phyloP scores from a whole-genome alignment of 306 rosid species.

The Lagenaria siceraria region DNA sequence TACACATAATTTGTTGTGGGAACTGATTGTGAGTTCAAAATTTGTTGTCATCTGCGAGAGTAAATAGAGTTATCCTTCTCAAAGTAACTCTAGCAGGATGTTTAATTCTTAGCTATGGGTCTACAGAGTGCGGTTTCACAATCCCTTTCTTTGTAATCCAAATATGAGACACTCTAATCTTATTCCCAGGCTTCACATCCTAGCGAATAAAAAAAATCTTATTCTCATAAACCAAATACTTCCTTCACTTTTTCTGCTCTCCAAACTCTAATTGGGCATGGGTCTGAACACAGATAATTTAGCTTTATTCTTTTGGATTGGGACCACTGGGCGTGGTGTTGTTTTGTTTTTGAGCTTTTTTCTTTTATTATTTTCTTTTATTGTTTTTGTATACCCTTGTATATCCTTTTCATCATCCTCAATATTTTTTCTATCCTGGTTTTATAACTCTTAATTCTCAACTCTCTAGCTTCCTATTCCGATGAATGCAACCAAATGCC shows the following conservation, averaged over 20 bases:
- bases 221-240: not conserved
- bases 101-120: not conserved
- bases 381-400: too few relatives aligned
- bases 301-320: too few relatives aligned
- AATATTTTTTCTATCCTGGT: not conserved
- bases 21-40: not conserved
- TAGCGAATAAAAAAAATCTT: not conserved
- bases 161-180: not conserved
- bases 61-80: not conserved
- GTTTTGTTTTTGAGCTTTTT: too few relatives aligned
- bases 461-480: not conserved
- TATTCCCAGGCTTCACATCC: not conserved
- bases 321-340: too few relatives aligned
- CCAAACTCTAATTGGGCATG: not conserved
- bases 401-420: too few relatives aligned
- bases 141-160: not conserved
- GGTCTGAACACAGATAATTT: too few relatives aligned
- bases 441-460: not conserved
- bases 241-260: not conserved
- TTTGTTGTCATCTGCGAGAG: not conserved
- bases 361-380: too few relatives aligned
- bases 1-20: not conserved
- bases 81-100: not conserved
- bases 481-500: not conserved
- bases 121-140: not conserved